Conservation (phyloP, 345 rosid genomes). For the Ailanthus altissimus region DNA sequence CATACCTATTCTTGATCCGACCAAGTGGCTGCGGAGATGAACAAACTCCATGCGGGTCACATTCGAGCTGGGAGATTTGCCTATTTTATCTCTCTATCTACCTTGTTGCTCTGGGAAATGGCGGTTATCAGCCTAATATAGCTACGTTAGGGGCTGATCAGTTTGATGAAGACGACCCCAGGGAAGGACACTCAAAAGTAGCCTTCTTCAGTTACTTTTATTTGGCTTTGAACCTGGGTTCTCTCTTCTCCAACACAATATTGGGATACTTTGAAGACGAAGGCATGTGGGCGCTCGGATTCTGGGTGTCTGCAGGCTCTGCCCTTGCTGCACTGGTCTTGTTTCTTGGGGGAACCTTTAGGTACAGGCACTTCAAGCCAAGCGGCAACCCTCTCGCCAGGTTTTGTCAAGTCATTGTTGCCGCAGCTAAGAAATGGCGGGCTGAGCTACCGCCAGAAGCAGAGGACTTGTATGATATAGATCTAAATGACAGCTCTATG, state of each 20-base stretch:
- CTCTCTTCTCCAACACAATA: conserved; percentile 94
- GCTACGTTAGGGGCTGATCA: conserved; percentile 98
- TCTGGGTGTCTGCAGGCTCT: conserved; percentile 90
- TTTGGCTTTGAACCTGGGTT: conserved; percentile 88
- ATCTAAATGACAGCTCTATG: conserved; percentile 41
- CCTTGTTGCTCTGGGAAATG: conserved; percentile 87
- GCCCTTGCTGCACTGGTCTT: conserved; percentile 73
- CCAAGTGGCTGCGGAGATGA: conserved; percentile 85
- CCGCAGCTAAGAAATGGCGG: conserved; percentile 76
- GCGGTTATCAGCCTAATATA: conserved; percentile 97
- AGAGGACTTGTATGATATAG: conserved; percentile 48
- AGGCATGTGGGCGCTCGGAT: conserved; percentile 94
- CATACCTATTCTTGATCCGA: conserved; percentile 71
- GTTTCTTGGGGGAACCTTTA: conserved; percentile 69
- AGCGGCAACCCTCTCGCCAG: conserved; percentile 85
- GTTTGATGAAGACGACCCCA: conserved; percentile 86
- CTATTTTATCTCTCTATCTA: conserved; percentile 88
- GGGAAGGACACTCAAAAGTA: conserved; percentile 81
- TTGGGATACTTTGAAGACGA: conserved; percentile 89
- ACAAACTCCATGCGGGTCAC: conserved; percentile 64
- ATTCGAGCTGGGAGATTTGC: conserved; percentile 62
- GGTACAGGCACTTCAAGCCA: conserved; percentile 89
- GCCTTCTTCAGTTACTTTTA: conserved; percentile 98
- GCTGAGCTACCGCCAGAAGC: conserved; percentile 42
- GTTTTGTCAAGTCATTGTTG: conserved; percentile 78